Conservation (phyloP, 192 early-diverging fungal genomes). For the Irineochytrium annulatum region DNA sequence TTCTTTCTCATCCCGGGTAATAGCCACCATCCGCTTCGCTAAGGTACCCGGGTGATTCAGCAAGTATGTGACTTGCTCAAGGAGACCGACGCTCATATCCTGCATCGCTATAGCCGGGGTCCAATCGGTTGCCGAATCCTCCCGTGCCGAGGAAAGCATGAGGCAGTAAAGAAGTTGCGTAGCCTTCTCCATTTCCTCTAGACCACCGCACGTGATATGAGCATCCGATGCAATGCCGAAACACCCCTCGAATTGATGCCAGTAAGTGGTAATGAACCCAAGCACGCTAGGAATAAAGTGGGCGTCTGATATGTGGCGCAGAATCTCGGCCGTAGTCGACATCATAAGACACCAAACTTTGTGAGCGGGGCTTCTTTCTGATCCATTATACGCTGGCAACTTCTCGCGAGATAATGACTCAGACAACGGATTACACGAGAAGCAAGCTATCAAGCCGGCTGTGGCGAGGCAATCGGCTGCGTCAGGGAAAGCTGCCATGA, state of each 20-base stretch:
- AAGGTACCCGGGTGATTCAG: conserved; percentile 32
- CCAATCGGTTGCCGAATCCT: conserved; percentile 2
- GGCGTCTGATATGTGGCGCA: conserved; percentile 6
- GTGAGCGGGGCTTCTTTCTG: conserved; percentile 31
- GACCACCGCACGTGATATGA: conserved; percentile 10
- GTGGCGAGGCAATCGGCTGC: not conserved
- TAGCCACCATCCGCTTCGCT: conserved; percentile 10
- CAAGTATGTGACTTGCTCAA: conserved; percentile 28
- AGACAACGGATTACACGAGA: conserved; percentile 20
- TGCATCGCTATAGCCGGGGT: too few species aligned
- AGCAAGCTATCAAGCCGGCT: conserved; percentile 29
- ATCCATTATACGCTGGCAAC: conserved; percentile 1
- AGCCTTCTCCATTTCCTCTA: conserved; percentile 28
- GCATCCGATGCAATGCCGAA: conserved; percentile 14
- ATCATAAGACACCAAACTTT: conserved; percentile 45
- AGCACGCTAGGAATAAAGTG: conserved; percentile 18
- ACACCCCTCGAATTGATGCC: conserved; percentile 23
- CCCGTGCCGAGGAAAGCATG: not conserved
- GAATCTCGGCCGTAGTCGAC: conserved; percentile 14
- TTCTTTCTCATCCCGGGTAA: not conserved
- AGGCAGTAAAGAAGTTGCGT: conserved; percentile 29
- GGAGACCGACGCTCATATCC: conserved; percentile 10
- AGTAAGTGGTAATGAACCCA: conserved; percentile 37
- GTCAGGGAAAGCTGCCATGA: too few species aligned
- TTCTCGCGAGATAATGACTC: conserved; percentile 21